Evolutionary conservation across 1,139 yeast species (phyloP), one percentile per base, ranked within the genome.

Genomic region (Candida sojae): DNA sequence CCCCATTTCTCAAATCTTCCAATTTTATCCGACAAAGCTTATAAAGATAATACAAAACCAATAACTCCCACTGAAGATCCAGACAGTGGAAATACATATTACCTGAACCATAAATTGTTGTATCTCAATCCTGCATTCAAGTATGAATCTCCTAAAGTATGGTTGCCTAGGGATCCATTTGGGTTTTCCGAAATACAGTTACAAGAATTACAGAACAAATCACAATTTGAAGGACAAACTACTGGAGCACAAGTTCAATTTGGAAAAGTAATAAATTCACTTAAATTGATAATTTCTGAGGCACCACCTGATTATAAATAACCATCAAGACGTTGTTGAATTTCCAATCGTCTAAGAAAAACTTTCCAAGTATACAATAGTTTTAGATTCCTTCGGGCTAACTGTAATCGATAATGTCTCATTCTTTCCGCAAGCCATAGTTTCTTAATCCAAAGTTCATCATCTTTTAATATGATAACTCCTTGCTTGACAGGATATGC

Each of bases 281-380:
- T 64, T 42, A 54, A 54, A 12, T 50, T 71, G 3, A 51, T 50
- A 2, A 53, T 72, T 3, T 55, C 67, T 1, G 66, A 62, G 44
- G 75, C 74, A 0, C 76, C 77, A 4, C 75, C 77, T 2, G 75
- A 68, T 51, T 66, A 58, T 46, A 70, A 67, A 50, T 70, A 53
- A 29, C 58, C 52, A 30, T 64, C 62, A 32, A 71, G 53, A 30
- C 66, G 54, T 6, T 49, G 34, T 37, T 61, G 61, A 3, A 71
- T 64, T 31, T 62, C 48, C 30, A 69, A 46, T 23, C 57, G 47
- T 43, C 47, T 53, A 5, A 70, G 42, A 10, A 71, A 34, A 1
- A 54, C 46, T 5, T 46, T 48, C 77, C 77, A 71, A 2, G 46
- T 48, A 2, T 39, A 11, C 10, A 53, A 39, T 23, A 36, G n/a